Percentiles rank a stretch among this genome's conserved stretches.
Evolutionary conservation across 225 moss, liverwort and hornwort genomes (phyloP).

Genomic region (Physcomitrium patens): DNA sequence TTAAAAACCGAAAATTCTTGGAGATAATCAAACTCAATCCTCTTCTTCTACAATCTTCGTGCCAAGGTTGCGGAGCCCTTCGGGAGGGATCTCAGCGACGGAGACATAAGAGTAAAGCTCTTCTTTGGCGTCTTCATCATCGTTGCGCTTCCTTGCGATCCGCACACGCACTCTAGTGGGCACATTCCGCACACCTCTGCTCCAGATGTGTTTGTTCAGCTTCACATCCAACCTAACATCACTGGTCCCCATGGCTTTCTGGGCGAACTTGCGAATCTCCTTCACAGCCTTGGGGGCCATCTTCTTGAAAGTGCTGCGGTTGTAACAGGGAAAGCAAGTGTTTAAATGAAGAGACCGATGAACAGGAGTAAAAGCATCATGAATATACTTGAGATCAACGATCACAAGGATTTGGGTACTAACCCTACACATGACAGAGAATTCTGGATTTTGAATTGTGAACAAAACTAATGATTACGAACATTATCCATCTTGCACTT

Average conservation of each 20-base stretch:
- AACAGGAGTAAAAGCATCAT: no score
- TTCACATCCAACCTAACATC: slow-evolving; percentile 34
- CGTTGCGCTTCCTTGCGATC: slow-evolving; percentile 37
- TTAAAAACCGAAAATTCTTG: not conserved
- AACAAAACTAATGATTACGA: no score
- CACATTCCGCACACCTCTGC: slow-evolving; percentile 34
- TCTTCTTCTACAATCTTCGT: slow-evolving; percentile 34
- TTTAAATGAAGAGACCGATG: no score
- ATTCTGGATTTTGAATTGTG: no score
- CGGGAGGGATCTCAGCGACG: slow-evolving; percentile 27
- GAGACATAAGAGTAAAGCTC: slow-evolving; percentile 35
- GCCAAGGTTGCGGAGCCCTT: slow-evolving; percentile 26
- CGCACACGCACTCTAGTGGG: slow-evolving; percentile 34
- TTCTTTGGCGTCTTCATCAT: slow-evolving; percentile 36
- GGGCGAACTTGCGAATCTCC: slow-evolving; percentile 46
- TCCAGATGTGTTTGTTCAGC: slow-evolving; percentile 37
- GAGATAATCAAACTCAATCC: slow-evolving; percentile 5
- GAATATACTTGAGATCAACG: no score
- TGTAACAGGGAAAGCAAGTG: no score
- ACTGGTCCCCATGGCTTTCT: slow-evolving; percentile 38
- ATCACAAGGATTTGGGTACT: no score
- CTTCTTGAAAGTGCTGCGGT: slow-evolving; percentile 43
- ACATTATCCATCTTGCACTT: no score
- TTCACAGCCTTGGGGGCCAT: slow-evolving; percentile 53
- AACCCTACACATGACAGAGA: no score